Evolutionary conservation across 208 protist genomes (phyloP), one percentile per base, ranked within the genome.

Genomic region (Novymonas esmeraldas): DNA sequence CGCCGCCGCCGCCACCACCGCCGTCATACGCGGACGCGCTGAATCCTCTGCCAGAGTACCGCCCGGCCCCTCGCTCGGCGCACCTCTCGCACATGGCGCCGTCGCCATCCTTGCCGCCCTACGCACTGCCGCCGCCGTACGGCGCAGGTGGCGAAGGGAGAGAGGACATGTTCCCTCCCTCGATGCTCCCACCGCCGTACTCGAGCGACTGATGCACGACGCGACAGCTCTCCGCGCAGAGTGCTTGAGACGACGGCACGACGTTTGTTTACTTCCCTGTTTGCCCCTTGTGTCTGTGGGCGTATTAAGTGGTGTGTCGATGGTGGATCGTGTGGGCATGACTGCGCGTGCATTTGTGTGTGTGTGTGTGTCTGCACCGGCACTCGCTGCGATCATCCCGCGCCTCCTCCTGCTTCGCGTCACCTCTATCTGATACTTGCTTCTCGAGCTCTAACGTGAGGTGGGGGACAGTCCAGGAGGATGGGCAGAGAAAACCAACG

Each of bases 101-200:
- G 20, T 39, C 67, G 45, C 51, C 44, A 41, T 58, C 42, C 26
- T 68, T 76, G n/a, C 71, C 75, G 14, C 5, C 66, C 22, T 84
- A 81, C 70, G 51, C 73, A 16, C 64, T 84, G 36, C 79, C 79
- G 6, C 74, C 79, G 6, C 69, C 79, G 33, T 81, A 85, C 51
- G 29, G 67, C 4, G 34, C 65, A 3, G 51, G 64, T 28, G 59
- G 62, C 22, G 59, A 55, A 9, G 59, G 63, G 11, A 42, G 26
- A 22, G 60, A 64, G 16, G 49, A 72, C 28, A 29, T 44, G 26
- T n/a, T 70, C 13, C 62, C 63, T n/a, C 54, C 57, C 0, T 62
- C 62, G 38, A 44, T 56, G n/a, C 60, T 60, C 28, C 73, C 73
- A 2, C 73, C 73, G 31, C 73, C 73, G 58, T 73, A 78, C 51